These are phyloP conservation scores for Alternaria solani DNA, from an alignment of 2,329 filamentous ascomycete species.

Conservation along the genomic window DNA sequence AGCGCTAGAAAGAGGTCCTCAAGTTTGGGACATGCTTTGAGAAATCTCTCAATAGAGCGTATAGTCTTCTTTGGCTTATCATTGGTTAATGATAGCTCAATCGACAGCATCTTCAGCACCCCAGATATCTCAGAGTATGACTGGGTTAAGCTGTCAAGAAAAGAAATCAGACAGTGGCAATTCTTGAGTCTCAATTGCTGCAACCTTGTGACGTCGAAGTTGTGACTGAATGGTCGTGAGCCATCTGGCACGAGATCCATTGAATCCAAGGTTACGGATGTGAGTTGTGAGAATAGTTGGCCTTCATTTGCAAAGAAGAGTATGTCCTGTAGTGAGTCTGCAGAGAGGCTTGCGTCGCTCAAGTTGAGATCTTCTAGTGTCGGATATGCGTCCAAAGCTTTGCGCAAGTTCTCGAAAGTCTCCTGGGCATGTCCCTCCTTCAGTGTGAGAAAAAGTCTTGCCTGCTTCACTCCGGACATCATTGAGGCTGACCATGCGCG, in stretches of 20 bases:
- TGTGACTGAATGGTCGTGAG: not conserved
- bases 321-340: not conserved
- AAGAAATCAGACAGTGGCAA: not conserved
- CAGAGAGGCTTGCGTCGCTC: accelerated
- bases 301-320: not conserved
- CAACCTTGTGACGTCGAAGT: not conserved
- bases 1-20: not conserved
- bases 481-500: not conserved
- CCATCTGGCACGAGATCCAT: not conserved
- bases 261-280: not conserved
- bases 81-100: accelerated
- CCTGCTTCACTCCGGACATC: not conserved
- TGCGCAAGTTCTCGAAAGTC: not conserved
- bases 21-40: not conserved
- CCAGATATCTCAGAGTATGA: not conserved
- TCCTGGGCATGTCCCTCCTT: not conserved
- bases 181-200: not conserved
- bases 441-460: accelerated
- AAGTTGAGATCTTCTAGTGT: not conserved
- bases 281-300: not conserved
- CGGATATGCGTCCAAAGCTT: not conserved
- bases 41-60: not conserved
- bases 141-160: not conserved
- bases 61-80: not conserved
- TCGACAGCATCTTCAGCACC: not conserved